These are phyloP conservation scores for Penicillium canescens DNA, from an alignment of 495 filamentous ascomycete genomes.

Conservation along the genomic window DNA sequence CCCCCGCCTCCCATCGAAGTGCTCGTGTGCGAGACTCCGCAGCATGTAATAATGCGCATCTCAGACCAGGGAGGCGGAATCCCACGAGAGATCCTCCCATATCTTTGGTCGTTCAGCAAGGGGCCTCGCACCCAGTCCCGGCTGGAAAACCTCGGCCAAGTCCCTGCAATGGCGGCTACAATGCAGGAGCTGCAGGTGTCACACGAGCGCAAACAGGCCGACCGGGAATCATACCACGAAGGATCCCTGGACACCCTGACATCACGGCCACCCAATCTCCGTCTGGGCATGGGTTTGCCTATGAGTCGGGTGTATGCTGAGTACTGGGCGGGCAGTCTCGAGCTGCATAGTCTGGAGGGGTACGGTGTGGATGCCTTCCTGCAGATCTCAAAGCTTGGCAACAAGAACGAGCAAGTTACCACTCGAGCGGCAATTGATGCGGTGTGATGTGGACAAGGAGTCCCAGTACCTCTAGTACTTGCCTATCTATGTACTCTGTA, in stretches of 20 bases:
- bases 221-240: conserved; percentile 43
- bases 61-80: conserved; percentile 96
- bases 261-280: conserved; percentile 79
- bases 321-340: conserved; percentile 95
- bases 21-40: conserved; percentile 87
- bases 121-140: conserved; percentile 72
- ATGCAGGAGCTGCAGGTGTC: conserved; percentile 75
- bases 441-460: conserved; percentile 51
- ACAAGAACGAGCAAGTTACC: conserved; percentile 96
- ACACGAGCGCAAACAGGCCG: conserved; percentile 27
- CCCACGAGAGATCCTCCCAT: conserved; percentile 77
- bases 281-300: conserved; percentile 90
- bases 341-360: conserved; percentile 90
- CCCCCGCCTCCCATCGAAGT: conserved; percentile 84
- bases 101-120: conserved; percentile 96
- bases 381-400: conserved; percentile 95
- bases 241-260: conserved; percentile 76
- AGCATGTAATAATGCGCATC: conserved; percentile 95
- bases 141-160: conserved; percentile 78
- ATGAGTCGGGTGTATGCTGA: conserved; percentile 96
- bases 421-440: conserved; percentile 88
- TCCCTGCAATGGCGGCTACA: conserved; percentile 92
- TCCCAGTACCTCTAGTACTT: conserved; percentile 7
- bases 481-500: background rate
- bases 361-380: conserved; percentile 98